Conservation (phyloP, 768 basidiomycete genomes). For the Pholiota molesta region DNA sequence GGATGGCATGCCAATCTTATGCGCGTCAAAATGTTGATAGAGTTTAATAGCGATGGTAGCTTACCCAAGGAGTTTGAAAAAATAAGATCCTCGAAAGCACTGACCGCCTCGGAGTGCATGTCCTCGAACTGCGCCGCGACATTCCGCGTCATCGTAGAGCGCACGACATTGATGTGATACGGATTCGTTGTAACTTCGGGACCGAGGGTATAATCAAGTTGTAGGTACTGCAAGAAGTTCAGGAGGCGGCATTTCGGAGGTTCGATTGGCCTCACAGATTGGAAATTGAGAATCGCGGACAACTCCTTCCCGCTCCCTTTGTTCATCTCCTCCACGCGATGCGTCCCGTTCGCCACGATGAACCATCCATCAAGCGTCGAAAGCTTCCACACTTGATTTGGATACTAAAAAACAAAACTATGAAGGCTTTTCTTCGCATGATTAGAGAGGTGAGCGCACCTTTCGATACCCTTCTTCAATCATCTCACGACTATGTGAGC, state of each 20-base stretch:
- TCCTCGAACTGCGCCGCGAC: constrained; percentile 26
- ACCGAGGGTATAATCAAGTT: constrained; percentile 40
- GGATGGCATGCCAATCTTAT: constrained; percentile 38
- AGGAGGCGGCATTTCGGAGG: not conserved
- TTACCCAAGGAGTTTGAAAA: not conserved
- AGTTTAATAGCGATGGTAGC: not conserved
- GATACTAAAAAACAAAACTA: constrained; percentile 20
- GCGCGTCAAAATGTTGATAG: not conserved
- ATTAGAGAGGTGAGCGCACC: constrained; percentile 16
- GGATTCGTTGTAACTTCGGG: constrained; percentile 22
- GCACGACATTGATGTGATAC: constrained; percentile 29
- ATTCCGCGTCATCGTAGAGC: constrained; percentile 30
- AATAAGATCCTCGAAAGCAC: constrained; percentile 24
- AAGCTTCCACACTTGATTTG: constrained; percentile 41
- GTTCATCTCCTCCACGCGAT: constrained; percentile 48
- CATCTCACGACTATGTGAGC: constrained; percentile 26
- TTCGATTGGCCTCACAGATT: constrained; percentile 34
- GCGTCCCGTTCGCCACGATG: constrained; percentile 41
- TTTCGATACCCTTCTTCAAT: constrained; percentile 38
- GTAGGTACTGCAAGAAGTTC: constrained; percentile 26
- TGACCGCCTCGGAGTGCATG: constrained; percentile 28
- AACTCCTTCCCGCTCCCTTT: constrained; percentile 49
- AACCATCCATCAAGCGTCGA: constrained; percentile 47
- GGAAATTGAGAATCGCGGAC: constrained; percentile 41
- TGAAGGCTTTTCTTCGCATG: not conserved